Evolutionary conservation across 2,329 filamentous ascomycete genomes (phyloP), one percentile per base, ranked within the genome.

Genomic region (Microdochium trichocladiopsis): DNA sequence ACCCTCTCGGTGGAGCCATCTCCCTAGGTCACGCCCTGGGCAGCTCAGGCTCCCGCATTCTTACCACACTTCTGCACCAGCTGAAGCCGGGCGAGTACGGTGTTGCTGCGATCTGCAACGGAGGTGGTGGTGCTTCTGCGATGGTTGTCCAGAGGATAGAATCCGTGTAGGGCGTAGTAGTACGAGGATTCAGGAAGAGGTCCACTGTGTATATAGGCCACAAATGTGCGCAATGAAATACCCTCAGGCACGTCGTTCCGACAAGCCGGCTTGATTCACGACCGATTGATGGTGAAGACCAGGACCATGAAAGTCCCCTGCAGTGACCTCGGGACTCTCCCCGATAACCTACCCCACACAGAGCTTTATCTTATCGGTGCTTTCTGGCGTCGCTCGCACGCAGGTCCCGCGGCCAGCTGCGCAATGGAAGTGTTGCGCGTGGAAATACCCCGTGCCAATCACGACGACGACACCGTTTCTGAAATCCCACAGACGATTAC

Each of bases 81-180:
- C 76, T 97, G 56, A 86, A 95, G 75, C 84, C 87, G 41, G 92
- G 92, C 33, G 89, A 99, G 73, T 97, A 96, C 66, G 94, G 94
- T 51, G 89, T 93, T 58, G 94, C 92, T 16, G 92, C 92, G 2
- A 97, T 99, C 55, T 97, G 94, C 74, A 99, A 99, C 63, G 94
- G 94, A 47, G 94, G 94, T 43, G 94, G 94, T 54, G 93, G 91
- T 14, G 90, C 93, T 1, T 93, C 89, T 10, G 94, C 92, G 0
- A 79, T 97, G 65, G 90, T 97, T 49, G 90, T 99, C 51, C 92
- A 97, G 72, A 84, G 84, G 61, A 78, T 93, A 59, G 86, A 87
- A 57, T 73, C 72, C 49, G 77, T 79, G 51, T 82, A 65, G 65
- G 54, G 47, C 45, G 25, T 21, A n/a, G n/a, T n/a, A n/a, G n/a